Evolutionary conservation across 768 basidiomycete genomes (phyloP).

Genomic region (Trametes sanguinea): DNA sequence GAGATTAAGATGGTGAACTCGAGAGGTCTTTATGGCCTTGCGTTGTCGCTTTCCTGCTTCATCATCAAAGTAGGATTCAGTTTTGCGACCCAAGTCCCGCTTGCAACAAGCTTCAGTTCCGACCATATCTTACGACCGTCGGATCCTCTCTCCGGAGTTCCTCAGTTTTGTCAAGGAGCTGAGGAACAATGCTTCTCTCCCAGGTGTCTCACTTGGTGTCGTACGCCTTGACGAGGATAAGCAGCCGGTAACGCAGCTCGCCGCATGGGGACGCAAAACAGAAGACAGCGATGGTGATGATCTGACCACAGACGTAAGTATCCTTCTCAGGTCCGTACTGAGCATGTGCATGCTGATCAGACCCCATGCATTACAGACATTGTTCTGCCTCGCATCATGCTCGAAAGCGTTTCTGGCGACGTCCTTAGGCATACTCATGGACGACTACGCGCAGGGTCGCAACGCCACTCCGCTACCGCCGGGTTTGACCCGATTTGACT

Average conservation of each 20-base stretch:
- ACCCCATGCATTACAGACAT: conserved; percentile 24
- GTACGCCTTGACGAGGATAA: conserved; percentile 13
- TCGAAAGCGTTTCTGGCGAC: conserved; percentile 36
- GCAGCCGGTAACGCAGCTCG: conserved; percentile 9
- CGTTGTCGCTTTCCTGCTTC: too few species aligned
- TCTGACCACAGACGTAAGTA: conserved; percentile 17
- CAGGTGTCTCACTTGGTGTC: conserved; percentile 21
- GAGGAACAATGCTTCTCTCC: conserved; percentile 9
- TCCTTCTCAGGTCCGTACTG: not conserved
- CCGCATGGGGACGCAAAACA: conserved; percentile 17
- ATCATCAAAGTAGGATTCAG: too few species aligned
- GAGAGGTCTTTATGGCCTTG: too few species aligned
- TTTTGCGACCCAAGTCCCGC: not conserved
- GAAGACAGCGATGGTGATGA: conserved; percentile 20
- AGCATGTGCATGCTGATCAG: not conserved
- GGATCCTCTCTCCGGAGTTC: conserved; percentile 12
- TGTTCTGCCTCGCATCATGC: conserved; percentile 34
- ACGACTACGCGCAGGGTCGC: conserved; percentile 34
- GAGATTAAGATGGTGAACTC: too few species aligned
- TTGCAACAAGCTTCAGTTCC: not conserved
- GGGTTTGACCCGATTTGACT: conserved; percentile 26
- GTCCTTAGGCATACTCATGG: conserved; percentile 35
- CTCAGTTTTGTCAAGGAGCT: conserved; percentile 14
- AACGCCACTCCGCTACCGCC: conserved; percentile 30
- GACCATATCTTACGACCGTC: not conserved